Percentiles rank a stretch among this genome's conserved stretches.
Evolutionary conservation across 331 rosid species (phyloP).

Genomic region (Malus hybrid): DNA sequence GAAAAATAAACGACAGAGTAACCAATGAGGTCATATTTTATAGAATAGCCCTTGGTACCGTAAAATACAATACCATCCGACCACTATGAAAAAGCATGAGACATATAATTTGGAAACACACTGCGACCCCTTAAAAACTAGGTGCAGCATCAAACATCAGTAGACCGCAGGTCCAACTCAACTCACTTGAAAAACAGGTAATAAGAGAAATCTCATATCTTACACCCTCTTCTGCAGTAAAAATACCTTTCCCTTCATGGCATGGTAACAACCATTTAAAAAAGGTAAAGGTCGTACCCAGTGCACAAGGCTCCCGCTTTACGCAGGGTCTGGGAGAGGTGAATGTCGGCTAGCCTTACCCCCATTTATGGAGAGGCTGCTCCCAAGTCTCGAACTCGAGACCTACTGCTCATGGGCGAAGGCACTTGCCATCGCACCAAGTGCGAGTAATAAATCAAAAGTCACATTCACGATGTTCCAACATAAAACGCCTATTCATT

Average conservation of each 20-base stretch:
- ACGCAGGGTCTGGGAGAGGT: no score
- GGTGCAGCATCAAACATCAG: not conserved
- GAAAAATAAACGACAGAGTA: not conserved
- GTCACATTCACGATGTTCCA: not conserved
- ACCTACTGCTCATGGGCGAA: no score
- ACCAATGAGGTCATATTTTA: not conserved
- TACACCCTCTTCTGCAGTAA: not conserved
- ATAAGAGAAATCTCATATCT: not conserved
- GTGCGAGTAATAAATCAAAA: no score
- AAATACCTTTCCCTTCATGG: not conserved
- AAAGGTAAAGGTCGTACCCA: no score
- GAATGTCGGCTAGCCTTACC: no score
- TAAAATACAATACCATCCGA: not conserved
- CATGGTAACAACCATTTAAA: not conserved
- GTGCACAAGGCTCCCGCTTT: no score
- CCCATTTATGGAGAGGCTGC: no score
- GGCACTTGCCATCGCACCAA: no score
- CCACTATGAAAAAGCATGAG: not conserved
- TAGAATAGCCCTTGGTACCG: not conserved
- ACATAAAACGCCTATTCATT: not conserved
- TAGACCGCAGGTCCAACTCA: not conserved
- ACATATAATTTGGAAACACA: not conserved
- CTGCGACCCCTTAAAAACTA: not conserved
- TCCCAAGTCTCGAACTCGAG: no score
- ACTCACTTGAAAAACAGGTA: not conserved